A percentile compares a stretch with the other conserved stretches of the same genome.
Evolutionary conservation across 2,329 filamentous ascomycete genomes (phyloP).

Genomic region (Blumeria graminis): DNA sequence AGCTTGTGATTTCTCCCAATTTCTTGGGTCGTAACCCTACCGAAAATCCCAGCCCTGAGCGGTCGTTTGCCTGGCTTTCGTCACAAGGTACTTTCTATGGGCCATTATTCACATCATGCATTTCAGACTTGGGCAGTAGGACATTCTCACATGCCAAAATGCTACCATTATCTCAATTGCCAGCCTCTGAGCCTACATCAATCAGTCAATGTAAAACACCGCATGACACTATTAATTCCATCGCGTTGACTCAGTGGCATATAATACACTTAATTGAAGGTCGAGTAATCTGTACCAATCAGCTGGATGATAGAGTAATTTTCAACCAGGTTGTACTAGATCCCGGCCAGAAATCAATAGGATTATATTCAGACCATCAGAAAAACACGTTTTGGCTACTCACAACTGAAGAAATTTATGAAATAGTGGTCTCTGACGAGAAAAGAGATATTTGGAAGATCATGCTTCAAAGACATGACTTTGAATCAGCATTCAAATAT

Average conservation of each 20-base stretch:
- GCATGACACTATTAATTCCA: constrained; percentile 51
- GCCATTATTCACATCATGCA: constrained; percentile 40
- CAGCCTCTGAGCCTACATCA: constrained; percentile 37
- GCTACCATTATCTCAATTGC: constrained; percentile 48
- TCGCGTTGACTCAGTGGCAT: constrained; percentile 84
- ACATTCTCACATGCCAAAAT: constrained; percentile 62
- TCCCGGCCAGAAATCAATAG: constrained; percentile 54
- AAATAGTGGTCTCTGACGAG: constrained; percentile 77
- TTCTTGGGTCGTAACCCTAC: constrained; percentile 27
- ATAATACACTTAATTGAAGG: constrained; percentile 63
- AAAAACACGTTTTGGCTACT: constrained; percentile 98
- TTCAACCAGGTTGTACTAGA: constrained; percentile 76
- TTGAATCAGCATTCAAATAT: constrained; percentile 68
- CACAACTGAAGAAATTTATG: constrained; percentile 73
- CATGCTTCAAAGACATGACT: constrained; percentile 66
- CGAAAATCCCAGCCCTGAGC: constrained; percentile 35
- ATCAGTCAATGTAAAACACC: constrained; percentile 40
- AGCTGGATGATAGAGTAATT: constrained; percentile 62
- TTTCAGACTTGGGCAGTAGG: constrained; percentile 41
- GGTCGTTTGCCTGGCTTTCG: constrained; percentile 75
- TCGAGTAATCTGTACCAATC: constrained; percentile 63
- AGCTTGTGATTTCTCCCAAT: constrained; percentile 56
- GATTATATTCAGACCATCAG: constrained; percentile 67
- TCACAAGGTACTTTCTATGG: constrained; percentile 74
- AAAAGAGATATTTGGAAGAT: constrained; percentile 88